phyloP scores from a whole-genome alignment of 202 grass and related monocot genomes.

The Cymbopogon flexuosus region DNA sequence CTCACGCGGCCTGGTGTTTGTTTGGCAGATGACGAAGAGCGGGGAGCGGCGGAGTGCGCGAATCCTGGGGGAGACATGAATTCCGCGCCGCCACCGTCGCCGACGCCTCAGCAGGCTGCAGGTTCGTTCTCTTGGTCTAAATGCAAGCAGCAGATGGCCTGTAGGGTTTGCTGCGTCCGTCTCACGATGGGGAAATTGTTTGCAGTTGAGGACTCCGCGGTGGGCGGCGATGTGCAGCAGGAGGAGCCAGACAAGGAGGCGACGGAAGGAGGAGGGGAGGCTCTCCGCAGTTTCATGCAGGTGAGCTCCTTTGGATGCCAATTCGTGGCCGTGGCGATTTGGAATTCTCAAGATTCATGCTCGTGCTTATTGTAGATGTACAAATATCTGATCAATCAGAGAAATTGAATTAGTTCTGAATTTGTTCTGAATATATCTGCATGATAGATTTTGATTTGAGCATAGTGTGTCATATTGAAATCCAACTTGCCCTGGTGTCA shows the following conservation, averaged over 20 bases:
- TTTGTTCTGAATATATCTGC: too few species aligned
- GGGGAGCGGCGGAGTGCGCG: neutral
- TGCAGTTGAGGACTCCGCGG: slow-evolving; percentile 19
- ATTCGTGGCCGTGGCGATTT: too few species aligned
- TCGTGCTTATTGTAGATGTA: neutral
- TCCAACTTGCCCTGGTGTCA: too few species aligned
- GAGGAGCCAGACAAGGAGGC: neutral
- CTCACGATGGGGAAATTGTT: slow-evolving; percentile 8
- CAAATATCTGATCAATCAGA: neutral
- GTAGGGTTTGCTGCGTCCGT: slow-evolving; percentile 8
- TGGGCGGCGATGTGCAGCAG: neutral
- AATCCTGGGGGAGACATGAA: neutral
- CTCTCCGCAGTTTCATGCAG: slow-evolving; percentile 33
- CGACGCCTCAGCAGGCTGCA: neutral
- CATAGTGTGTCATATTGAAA: too few species aligned
- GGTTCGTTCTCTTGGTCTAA: slow-evolving; percentile 16
- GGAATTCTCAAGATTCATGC: neutral
- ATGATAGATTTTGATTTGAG: too few species aligned
- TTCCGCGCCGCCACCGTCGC: neutral
- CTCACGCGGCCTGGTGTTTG: neutral
- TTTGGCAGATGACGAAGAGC: slow-evolving; percentile 27
- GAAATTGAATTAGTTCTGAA: neutral
- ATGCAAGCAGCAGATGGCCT: neutral
- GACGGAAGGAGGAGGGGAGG: neutral
- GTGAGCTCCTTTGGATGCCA: neutral